Conservation (phyloP, 345 rosid genomes). For the Trapa incisa region DNA sequence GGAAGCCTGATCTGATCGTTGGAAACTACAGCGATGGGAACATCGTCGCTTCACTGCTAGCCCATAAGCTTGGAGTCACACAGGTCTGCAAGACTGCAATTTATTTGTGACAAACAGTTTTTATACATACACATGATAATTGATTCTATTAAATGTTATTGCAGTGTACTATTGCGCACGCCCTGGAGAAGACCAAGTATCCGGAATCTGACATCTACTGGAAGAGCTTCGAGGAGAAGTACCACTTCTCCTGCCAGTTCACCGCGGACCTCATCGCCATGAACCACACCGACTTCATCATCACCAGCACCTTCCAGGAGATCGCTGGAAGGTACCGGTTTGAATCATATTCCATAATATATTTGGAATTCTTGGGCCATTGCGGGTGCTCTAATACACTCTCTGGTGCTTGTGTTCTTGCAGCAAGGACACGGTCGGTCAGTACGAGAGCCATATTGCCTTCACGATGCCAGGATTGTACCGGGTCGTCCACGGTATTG, state of each 20-base stretch:
- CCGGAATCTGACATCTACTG: slow-evolving; percentile 95
- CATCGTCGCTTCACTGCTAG: slow-evolving; percentile 79
- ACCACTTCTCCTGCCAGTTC: slow-evolving; percentile 91
- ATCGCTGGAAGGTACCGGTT: slow-evolving; percentile 80
- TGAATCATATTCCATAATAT: background rate
- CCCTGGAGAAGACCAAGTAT: slow-evolving; percentile 88
- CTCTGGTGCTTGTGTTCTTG: background rate
- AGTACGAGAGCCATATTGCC: slow-evolving; percentile 76
- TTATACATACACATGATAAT: no score
- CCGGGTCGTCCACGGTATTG: slow-evolving; percentile 69
- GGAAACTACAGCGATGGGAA: slow-evolving; percentile 97
- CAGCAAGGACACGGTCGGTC: slow-evolving; percentile 77
- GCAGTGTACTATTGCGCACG: slow-evolving; percentile 95
- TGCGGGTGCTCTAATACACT: background rate
- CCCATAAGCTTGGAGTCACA: slow-evolving; percentile 83
- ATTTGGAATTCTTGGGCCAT: background rate
- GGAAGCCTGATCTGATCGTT: slow-evolving; percentile 83
- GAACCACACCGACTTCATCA: slow-evolving; percentile 96
- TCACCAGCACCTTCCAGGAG: slow-evolving; percentile 96
- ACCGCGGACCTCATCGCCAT: slow-evolving; percentile 89
- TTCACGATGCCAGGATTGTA: slow-evolving; percentile 72
- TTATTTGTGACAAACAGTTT: background rate
- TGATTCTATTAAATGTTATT: slow-evolving; percentile 4
- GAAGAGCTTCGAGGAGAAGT: slow-evolving; percentile 82
- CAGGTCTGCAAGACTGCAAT: slow-evolving; percentile 35